phyloP scores from a whole-genome alignment of 2,329 filamentous ascomycete species.

The Xylaria sp. region DNA sequence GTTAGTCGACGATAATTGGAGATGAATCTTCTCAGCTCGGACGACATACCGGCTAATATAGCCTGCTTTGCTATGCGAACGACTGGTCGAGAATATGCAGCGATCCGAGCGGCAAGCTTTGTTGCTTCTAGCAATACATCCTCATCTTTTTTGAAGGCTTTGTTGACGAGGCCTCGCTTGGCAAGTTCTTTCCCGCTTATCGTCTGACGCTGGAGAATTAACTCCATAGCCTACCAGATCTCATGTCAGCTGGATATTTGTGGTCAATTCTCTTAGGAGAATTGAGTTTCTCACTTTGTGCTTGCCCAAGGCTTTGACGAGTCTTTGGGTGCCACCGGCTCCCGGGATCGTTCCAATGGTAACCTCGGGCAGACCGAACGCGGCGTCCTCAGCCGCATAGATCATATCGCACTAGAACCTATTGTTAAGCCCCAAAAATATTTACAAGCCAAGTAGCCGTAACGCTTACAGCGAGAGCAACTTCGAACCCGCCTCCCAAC shows the following conservation, averaged over 20 bases:
- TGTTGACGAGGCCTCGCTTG: constrained; percentile 54
- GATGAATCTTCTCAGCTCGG: background rate
- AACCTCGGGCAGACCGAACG: constrained; percentile 95
- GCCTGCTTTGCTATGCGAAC: constrained; percentile 56
- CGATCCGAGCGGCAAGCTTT: constrained; percentile 52
- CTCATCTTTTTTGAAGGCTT: constrained; percentile 47
- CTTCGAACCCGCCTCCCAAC: constrained; percentile 62
- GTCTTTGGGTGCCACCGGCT: constrained; percentile 81
- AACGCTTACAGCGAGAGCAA: constrained; percentile 56
- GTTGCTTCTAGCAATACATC: constrained; percentile 52
- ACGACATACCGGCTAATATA: constrained; percentile 45
- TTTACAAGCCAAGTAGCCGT: background rate
- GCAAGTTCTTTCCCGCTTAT: constrained; percentile 52
- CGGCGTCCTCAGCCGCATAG: constrained; percentile 83
- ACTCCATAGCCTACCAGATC: constrained; percentile 54
- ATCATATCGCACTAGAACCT: constrained; percentile 52
- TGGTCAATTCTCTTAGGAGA: background rate
- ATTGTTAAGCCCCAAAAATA: constrained; percentile 8
- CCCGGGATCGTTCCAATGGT: constrained; percentile 92
- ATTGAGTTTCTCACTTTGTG: constrained; percentile 43
- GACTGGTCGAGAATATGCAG: constrained; percentile 53
- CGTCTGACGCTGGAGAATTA: constrained; percentile 55
- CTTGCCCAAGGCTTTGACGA: constrained; percentile 51
- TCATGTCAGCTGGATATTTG: constrained; percentile 21
- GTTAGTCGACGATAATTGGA: constrained; percentile 28